Percentiles rank a stretch among this genome's conserved stretches.
Evolutionary conservation across 164 flowering plant species (phyloP).

Genomic region (Macadamia tetraphylla): DNA sequence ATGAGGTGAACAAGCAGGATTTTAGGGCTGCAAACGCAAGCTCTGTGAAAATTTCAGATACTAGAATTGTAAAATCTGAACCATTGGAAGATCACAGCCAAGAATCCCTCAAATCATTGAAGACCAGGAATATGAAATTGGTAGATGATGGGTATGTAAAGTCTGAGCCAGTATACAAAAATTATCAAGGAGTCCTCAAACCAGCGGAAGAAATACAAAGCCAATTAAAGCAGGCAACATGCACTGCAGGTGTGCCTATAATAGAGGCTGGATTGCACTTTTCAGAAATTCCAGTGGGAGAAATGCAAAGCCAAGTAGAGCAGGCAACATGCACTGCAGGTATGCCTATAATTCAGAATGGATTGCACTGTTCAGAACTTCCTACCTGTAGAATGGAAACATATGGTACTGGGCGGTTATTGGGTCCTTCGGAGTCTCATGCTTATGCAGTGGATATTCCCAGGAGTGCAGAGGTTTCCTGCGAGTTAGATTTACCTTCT

Average conservation of each 20-base stretch:
- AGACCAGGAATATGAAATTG: slow-evolving; percentile 8
- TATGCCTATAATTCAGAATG: background rate
- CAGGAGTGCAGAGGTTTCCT: slow-evolving; percentile 3
- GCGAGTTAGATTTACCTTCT: slow-evolving; percentile 1
- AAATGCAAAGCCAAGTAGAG: slow-evolving; percentile 8
- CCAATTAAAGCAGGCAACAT: slow-evolving; percentile 2
- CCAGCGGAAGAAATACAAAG: slow-evolving; percentile 9
- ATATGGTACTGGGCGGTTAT: background rate
- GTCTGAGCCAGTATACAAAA: slow-evolving; percentile 29
- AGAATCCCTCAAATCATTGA: slow-evolving; percentile 6
- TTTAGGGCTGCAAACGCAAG: slow-evolving; percentile 1
- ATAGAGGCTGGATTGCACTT: background rate
- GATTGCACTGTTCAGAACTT: slow-evolving; percentile 4
- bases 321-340: background rate
- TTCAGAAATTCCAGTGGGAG: slow-evolving; percentile 2
- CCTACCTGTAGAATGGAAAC: slow-evolving; percentile 4
- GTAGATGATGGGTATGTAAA: slow-evolving; percentile 22
- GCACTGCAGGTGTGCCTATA: background rate
- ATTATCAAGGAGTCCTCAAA: slow-evolving; percentile 7
- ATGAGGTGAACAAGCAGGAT: slow-evolving; percentile 18
- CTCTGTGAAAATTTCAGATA: slow-evolving; percentile 3
- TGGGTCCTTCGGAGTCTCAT: background rate
- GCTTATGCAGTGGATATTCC: slow-evolving; percentile 7
- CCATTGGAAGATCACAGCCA: slow-evolving; percentile 7
- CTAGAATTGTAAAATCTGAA: slow-evolving; percentile 27